phyloP scores from a whole-genome alignment of 345 rosid species.

The Salix brachista region DNA sequence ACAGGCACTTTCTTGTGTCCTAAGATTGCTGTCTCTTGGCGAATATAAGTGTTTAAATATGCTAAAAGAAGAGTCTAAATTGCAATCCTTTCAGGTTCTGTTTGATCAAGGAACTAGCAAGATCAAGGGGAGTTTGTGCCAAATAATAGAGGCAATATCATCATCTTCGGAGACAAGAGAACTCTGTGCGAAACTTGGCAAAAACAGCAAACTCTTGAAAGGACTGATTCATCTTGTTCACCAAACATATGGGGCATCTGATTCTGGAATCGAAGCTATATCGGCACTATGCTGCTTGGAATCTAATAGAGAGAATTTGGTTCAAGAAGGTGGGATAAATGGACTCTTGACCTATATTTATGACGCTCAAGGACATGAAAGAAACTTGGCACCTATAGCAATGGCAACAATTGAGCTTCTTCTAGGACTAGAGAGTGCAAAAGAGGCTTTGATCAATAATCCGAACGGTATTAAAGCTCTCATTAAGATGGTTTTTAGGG shows the following conservation, averaged over 20 bases:
- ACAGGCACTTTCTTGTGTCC: slow-evolving; percentile 32
- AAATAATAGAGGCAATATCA: slow-evolving; percentile 39
- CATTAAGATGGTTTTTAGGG: slow-evolving; percentile 57
- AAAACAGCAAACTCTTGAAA: slow-evolving; percentile 13
- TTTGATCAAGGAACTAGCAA: slow-evolving; percentile 32
- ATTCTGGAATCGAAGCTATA: slow-evolving; percentile 38
- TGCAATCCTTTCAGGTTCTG: slow-evolving; percentile 31
- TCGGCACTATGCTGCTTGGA: slow-evolving; percentile 39
- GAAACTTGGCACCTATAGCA: slow-evolving; percentile 27
- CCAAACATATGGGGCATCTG: slow-evolving; percentile 21
- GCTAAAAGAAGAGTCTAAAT: slow-evolving; percentile 36
- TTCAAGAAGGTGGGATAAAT: slow-evolving; percentile 27
- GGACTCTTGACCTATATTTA: slow-evolving; percentile 35
- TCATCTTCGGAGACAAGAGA: slow-evolving; percentile 37
- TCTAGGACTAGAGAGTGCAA: slow-evolving; percentile 28
- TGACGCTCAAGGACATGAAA: slow-evolving; percentile 26
- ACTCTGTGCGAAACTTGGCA: slow-evolving; percentile 31
- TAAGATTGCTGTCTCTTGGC: slow-evolving; percentile 30
- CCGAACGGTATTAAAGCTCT: slow-evolving; percentile 35
- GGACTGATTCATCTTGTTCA: slow-evolving; percentile 26
- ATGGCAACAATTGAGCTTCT: slow-evolving; percentile 41
- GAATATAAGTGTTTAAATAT: slow-evolving; percentile 27
- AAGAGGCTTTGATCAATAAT: slow-evolving; percentile 29
- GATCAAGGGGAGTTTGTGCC: slow-evolving; percentile 39
- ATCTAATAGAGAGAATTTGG: slow-evolving; percentile 32